Base-by-base conservation (phyloP, 1,284 basidiomycete genomes). In the Leccinum ambiguum region DNA sequence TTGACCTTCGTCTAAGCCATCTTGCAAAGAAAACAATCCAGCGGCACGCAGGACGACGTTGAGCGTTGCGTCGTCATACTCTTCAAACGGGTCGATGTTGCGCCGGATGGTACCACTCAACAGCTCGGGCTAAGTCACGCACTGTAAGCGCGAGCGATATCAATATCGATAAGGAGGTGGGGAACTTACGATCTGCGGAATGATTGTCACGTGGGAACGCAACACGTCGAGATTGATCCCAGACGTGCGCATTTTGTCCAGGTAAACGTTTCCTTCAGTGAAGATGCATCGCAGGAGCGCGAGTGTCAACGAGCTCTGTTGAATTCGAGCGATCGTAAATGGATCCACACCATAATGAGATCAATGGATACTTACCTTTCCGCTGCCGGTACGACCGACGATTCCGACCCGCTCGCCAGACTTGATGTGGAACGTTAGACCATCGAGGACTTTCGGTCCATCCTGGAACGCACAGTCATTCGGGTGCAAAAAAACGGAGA, bases 31-130 rank as follows among this genome's bases (percentile, higher is more conserved):
- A 69, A 81, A 84, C 2, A 89, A 73, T 1, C 85, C 86, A 6
- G 86, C 80, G 21, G 84, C 77, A n/a, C 81, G 80, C 2, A 89
- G 74, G 2, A 87, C 84, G 64, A 79, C 78, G 66, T 86, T 86
- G 59, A 89, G 76, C 5, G 77, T 78, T 1, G 84, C 83, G 73
- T 94, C 92, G 62, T 92, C 89, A 71, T 88, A 82, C 72, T 89
- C 82, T 6, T 82, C 84, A 72, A 93, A 94, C 89, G 11, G 90
- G 73, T n/a, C n/a, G n/a, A n/a, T n/a, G 71, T 88, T 88, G 61
- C 83, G 75, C 11, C 86, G 79, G 30, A 89, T 72, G 0, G 82
- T 81, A 13, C 86, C 88, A 65, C 82, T 84, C 58, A 69, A 59
- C 11, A 63, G 61, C 21, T 63, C 45, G 8, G 61, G 45, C 62